Evolutionary conservation across 352 stramenopile species (phyloP), one percentile per base, ranked within the genome.

Genomic region (Pythium utonaiense): DNA sequence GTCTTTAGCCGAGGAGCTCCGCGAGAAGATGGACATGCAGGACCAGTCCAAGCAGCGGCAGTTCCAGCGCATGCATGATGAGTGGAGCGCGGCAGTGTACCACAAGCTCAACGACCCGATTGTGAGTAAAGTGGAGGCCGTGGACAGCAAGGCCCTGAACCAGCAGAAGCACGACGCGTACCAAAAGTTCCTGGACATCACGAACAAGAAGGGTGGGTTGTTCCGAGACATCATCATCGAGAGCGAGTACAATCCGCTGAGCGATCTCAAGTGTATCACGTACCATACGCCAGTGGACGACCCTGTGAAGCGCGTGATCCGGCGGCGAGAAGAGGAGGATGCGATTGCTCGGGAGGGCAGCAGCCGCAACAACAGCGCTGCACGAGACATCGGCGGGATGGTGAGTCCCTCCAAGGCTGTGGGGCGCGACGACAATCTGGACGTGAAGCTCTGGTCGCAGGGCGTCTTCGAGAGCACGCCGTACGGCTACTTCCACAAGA

Each of bases 141-240:
- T 90, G 68, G 77, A 89, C 44, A 33, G 61, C 5, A 73, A 68
- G 16, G 50, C 66, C 17, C 64, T 86, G 6, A 78, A 71, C 36
- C 27, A 57, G 42, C 71, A 76, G 30, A 86, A 88, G 53, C 71
- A 81, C 45, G 71, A 84, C 59, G 72, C 74, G 28, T 90, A 92
- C 53, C 77, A 88, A 60, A 82, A 80, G 49, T 92, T 90, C 53
- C 66, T 92, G 12, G 80, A 90, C 59, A 87, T 88, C 63, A 88
- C 78, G 45, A 89, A 90, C 71, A 90, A 90, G 66, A 91, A 91
- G 54, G 80, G 78, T 8, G 79, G 78, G 9, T 69, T 92, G 54
- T 92, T 89, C 47, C 83, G 83, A 52, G 83, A 92, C 55, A 92
- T 92, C 58, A 92, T 90, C 62, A 92, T 90, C 49, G 80, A 90